phyloP scores from a whole-genome alignment of 2,329 filamentous ascomycete genomes.

The Paecilomyces formosus region DNA sequence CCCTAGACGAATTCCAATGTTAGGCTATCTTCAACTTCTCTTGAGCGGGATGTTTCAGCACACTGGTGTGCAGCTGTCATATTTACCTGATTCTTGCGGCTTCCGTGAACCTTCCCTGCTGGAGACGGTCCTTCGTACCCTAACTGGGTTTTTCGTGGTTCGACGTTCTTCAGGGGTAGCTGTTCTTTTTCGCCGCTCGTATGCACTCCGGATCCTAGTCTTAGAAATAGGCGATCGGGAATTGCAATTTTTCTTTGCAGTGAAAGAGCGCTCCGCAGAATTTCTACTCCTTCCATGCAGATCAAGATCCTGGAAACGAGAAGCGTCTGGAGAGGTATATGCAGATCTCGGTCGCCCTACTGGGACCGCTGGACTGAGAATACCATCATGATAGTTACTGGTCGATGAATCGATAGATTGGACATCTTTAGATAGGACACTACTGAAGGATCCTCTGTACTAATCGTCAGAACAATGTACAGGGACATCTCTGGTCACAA shows the following conservation, averaged over 20 bases:
- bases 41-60: neutral
- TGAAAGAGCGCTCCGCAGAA: neutral
- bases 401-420: neutral
- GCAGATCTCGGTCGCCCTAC: neutral
- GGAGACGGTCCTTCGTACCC: neutral
- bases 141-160: neutral
- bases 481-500: neutral
- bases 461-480: neutral
- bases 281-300: neutral
- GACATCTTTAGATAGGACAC: neutral
- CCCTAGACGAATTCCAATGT: neutral
- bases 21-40: neutral
- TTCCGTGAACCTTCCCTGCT: neutral
- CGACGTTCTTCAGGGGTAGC: neutral
- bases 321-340: neutral
- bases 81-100: neutral
- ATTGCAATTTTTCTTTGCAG: neutral
- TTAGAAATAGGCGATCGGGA: neutral
- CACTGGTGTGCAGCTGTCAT: neutral
- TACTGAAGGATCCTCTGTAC: neutral
- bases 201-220: neutral
- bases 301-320: neutral
- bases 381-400: neutral
- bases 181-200: neutral
- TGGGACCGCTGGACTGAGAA: neutral